Conservation (phyloP, 2,329 filamentous ascomycete species). For the Fonsecaea erecta region DNA sequence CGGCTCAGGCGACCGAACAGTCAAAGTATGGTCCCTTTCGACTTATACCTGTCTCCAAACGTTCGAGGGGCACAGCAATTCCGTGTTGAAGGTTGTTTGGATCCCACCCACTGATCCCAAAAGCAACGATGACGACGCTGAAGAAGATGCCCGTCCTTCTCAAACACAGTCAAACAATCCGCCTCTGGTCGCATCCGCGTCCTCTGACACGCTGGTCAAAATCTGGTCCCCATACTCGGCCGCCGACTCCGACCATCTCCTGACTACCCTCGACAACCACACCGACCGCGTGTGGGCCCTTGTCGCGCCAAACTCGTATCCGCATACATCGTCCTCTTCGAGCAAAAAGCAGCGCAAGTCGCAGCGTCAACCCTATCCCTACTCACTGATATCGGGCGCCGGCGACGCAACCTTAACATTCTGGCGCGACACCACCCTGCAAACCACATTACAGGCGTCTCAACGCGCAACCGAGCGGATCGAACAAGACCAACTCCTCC, state of each 20-base stretch:
- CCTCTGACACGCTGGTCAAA: slow-evolving; percentile 93
- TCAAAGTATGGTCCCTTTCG: slow-evolving; percentile 90
- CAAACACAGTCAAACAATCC: slow-evolving; percentile 35
- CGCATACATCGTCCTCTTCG: slow-evolving; percentile 40
- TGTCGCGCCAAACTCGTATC: slow-evolving; percentile 58
- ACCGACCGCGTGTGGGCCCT: slow-evolving; percentile 94
- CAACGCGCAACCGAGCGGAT: slow-evolving; percentile 77
- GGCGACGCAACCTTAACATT: slow-evolving; percentile 93
- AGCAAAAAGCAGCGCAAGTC: slow-evolving; percentile 35
- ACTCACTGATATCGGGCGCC: slow-evolving; percentile 84
- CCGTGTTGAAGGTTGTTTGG: slow-evolving; percentile 92
- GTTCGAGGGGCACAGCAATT: slow-evolving; percentile 95
- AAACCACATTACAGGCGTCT: slow-evolving; percentile 75
- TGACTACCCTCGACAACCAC: slow-evolving; percentile 93
- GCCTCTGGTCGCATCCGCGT: slow-evolving; percentile 73
- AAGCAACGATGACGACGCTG: slow-evolving; percentile 33
- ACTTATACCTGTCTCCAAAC: slow-evolving; percentile 93
- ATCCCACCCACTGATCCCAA: slow-evolving; percentile 59
- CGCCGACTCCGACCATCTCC: slow-evolving; percentile 68
- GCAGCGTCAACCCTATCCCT: slow-evolving; percentile 46
- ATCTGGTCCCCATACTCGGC: slow-evolving; percentile 79
- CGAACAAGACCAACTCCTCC: slow-evolving; percentile 90
- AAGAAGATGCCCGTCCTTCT: slow-evolving; percentile 41
- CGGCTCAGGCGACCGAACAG: slow-evolving; percentile 91
- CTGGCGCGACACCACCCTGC: slow-evolving; percentile 88